Conservation (phyloP, 768 basidiomycete species). For the Amanita polypyramis region DNA sequence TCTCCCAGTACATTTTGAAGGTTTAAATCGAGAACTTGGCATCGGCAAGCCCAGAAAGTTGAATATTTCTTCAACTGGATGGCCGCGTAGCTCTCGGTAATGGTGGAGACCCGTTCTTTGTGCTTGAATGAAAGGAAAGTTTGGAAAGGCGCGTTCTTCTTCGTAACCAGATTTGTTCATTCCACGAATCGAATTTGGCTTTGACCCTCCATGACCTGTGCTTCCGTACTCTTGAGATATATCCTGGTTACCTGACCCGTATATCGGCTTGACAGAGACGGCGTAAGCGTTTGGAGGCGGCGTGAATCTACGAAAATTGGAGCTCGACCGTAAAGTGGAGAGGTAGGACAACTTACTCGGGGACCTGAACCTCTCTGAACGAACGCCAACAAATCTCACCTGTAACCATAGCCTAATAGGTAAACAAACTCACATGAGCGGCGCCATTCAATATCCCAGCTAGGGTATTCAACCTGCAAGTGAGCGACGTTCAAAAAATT, state of each 20-base stretch:
- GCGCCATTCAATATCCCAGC: too few species aligned
- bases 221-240: background rate
- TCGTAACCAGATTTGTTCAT: background rate
- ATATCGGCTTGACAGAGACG: constrained; percentile 4
- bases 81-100: constrained; percentile 4
- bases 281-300: constrained; percentile 7
- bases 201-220: background rate
- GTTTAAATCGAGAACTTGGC: background rate
- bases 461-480: background rate
- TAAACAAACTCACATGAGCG: background rate
- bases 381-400: background rate
- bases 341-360: background rate
- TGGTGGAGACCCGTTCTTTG: constrained; percentile 3
- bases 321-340: background rate
- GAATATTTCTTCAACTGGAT: background rate
- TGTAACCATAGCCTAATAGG: background rate
- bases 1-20: constrained; percentile 64
- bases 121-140: background rate
- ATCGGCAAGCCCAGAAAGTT: background rate
- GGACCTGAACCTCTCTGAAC: background rate
- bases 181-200: background rate
- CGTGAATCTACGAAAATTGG: background rate
- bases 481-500: background rate
- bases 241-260: background rate
- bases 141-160: background rate